Evolutionary conservation across 2,329 filamentous ascomycete species (phyloP).

Genomic region (Paecilomyces sp.): DNA sequence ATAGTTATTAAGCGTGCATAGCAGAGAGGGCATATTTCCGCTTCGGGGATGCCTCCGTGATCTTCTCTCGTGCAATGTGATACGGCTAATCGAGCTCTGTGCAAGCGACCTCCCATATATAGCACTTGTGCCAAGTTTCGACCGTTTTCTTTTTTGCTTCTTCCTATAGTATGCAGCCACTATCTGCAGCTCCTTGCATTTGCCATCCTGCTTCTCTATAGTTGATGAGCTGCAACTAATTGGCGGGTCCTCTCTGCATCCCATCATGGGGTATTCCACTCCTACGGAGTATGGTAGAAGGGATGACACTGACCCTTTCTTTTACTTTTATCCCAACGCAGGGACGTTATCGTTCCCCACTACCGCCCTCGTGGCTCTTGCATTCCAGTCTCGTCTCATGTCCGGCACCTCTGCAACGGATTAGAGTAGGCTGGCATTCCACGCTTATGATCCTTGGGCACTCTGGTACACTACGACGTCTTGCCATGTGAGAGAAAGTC

Average conservation of each 20-base stretch:
- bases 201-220: neutral
- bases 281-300: too few species aligned
- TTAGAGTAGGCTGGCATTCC: neutral
- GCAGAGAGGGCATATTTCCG: neutral
- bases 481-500: neutral
- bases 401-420: neutral
- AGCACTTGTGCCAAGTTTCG: neutral
- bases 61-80: neutral
- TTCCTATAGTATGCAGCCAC: neutral
- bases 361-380: neutral
- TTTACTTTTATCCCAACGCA: conserved; percentile 4
- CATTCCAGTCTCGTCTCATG: neutral
- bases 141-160: neutral
- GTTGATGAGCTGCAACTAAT: neutral
- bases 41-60: neutral
- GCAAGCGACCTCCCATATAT: neutral
- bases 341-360: conserved; percentile 2
- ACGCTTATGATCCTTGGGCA: neutral
- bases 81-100: neutral
- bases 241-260: neutral
- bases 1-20: neutral
- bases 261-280: neutral
- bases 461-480: too few species aligned
- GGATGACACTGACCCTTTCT: neutral
- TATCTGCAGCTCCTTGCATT: neutral